Evolutionary conservation across 495 filamentous ascomycete genomes (phyloP).

Genomic region (Tuber magnatum): DNA sequence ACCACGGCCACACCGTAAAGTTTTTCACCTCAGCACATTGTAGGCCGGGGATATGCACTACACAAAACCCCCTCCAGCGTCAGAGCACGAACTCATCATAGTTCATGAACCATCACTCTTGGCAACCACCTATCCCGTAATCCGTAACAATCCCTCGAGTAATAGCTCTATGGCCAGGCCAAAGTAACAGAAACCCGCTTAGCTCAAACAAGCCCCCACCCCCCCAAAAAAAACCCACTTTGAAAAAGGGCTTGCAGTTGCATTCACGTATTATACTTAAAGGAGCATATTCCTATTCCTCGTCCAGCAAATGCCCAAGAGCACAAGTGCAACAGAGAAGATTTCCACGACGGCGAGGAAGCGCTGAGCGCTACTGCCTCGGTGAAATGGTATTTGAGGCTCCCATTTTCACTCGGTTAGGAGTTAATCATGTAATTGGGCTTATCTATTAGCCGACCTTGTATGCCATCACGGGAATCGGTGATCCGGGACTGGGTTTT

Average conservation of each 20-base stretch:
- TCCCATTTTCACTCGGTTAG: background rate
- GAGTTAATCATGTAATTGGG: background rate
- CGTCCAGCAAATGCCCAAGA: background rate
- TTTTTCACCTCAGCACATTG: background rate
- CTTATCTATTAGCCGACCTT: too few species aligned
- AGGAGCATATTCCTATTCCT: background rate
- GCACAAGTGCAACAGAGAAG: background rate
- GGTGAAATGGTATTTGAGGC: background rate
- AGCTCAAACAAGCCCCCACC: background rate
- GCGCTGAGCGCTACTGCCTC: too few species aligned
- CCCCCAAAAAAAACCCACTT: too few species aligned
- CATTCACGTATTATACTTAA: background rate
- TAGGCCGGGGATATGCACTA: background rate
- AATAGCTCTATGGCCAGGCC: background rate
- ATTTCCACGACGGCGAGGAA: background rate
- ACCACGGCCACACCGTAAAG: background rate
- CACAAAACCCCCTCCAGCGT: background rate
- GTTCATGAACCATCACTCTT: background rate
- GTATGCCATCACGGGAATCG: background rate
- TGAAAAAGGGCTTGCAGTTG: too few species aligned
- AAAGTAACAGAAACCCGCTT: background rate
- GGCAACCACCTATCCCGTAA: background rate
- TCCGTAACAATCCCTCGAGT: background rate
- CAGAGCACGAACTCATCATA: background rate
- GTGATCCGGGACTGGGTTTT: background rate